These are phyloP conservation scores for Annona squamosa DNA, from an alignment of 164 flowering plant genomes.

Conservation along the genomic window DNA sequence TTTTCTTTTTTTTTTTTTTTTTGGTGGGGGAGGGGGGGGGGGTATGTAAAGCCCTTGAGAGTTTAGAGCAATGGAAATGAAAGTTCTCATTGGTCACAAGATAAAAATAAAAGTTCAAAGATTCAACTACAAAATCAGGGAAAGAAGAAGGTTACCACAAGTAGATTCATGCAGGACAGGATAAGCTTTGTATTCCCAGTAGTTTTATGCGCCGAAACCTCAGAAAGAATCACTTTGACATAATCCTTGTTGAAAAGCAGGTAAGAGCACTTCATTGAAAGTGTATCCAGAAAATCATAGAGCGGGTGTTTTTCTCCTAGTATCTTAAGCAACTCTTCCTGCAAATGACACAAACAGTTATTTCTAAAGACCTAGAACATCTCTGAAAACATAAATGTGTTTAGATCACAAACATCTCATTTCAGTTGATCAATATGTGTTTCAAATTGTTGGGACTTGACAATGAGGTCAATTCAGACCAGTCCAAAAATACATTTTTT, in stretches of 20 bases:
- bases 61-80: not conserved
- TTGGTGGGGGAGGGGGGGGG: not conserved
- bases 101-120: not conserved
- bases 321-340: conserved; percentile 84
- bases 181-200: conserved; percentile 37
- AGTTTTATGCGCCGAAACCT: conserved; percentile 46
- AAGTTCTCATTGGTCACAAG: not conserved
- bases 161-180: conserved; percentile 65
- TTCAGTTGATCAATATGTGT: not conserved
- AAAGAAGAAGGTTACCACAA: conserved; percentile 55
- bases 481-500: too few relatives aligned
- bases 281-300: conserved; percentile 63
- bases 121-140: not conserved
- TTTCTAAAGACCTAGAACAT: not conserved
- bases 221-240: conserved; percentile 67
- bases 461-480: too few relatives aligned
- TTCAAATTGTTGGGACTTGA: too few relatives aligned
- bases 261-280: conserved; percentile 79
- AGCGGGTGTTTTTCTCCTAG: conserved; percentile 80
- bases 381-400: not conserved
- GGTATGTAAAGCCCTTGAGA: not conserved
- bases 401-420: not conserved
- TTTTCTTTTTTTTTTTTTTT: too few relatives aligned
- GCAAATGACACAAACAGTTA: conserved; percentile 12
- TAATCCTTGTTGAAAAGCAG: conserved; percentile 83